A percentile compares a stretch with the other conserved stretches of the same genome.
Conservation (phyloP, 176 grass and related monocot genomes). For the Phoenix dactylifera region DNA sequence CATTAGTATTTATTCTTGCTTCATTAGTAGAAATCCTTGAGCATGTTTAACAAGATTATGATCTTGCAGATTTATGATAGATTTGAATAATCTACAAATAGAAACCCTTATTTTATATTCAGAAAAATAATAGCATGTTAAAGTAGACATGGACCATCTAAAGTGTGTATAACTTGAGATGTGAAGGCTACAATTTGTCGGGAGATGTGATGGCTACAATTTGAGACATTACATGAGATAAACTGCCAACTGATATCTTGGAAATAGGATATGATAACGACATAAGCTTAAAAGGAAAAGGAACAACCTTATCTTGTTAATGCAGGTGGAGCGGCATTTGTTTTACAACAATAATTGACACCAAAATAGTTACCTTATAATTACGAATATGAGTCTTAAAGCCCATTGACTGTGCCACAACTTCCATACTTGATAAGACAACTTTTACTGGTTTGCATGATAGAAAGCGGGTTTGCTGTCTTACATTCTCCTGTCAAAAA, state of each 20-base stretch:
- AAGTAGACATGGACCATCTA: no score
- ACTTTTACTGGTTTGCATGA: slow-evolving; percentile 72
- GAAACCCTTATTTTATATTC: neutral
- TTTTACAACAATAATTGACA: neutral
- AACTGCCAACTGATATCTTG: no score
- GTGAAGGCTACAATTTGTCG: no score
- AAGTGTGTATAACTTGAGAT: no score
- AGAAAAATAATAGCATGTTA: no score
- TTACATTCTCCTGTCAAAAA: slow-evolving; percentile 54
- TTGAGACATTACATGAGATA: no score
- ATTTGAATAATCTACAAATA: neutral
- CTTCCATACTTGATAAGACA: slow-evolving; percentile 93
- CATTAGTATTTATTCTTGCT: no score
- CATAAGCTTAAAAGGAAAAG: no score
- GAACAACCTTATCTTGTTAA: neutral
- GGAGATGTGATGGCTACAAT: no score
- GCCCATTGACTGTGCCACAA: slow-evolving; percentile 97
- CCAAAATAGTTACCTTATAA: slow-evolving; percentile 58
- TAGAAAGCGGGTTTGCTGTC: slow-evolving; percentile 76
- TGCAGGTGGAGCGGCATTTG: neutral
- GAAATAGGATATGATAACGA: no score
- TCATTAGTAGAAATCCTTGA: no score
- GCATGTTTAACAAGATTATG: no score
- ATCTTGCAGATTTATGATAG: neutral
- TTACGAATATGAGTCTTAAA: slow-evolving; percentile 96